Percentiles rank a stretch among this genome's conserved stretches.
Conservation (phyloP, 164 flowering plant species). For the Platanus orientalis region DNA sequence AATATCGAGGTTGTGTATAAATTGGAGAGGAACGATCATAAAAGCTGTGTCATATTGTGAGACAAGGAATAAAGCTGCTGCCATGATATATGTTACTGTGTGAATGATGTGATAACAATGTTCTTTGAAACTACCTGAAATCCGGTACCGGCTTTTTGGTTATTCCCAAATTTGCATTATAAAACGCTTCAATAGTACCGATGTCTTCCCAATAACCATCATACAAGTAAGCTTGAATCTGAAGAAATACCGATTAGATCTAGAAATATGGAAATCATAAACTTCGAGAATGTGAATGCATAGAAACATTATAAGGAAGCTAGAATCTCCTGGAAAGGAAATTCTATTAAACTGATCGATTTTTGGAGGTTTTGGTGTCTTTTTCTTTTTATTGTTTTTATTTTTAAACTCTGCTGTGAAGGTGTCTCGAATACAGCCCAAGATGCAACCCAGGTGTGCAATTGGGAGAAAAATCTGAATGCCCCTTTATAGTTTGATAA, state of each 20-base stretch:
- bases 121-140: slow-evolving; percentile 51
- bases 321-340: neutral
- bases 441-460: too few relatives aligned
- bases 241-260: neutral
- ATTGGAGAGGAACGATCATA: slow-evolving; percentile 96
- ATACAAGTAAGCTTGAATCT: slow-evolving; percentile 94
- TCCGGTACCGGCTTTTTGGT: slow-evolving; percentile 92
- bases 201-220: slow-evolving; percentile 99
- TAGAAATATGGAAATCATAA: neutral
- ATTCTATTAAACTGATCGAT: neutral
- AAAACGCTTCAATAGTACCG: slow-evolving; percentile 95
- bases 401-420: too few relatives aligned
- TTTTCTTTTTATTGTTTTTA: too few relatives aligned
- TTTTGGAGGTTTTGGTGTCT: too few relatives aligned
- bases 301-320: neutral
- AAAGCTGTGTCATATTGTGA: slow-evolving; percentile 63
- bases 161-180: slow-evolving; percentile 89
- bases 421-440: too few relatives aligned
- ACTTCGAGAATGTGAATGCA: neutral
- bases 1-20: slow-evolving; percentile 90
- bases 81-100: neutral
- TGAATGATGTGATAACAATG: neutral
- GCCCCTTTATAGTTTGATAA: too few relatives aligned
- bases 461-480: too few relatives aligned
- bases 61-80: neutral